A percentile compares a stretch with the other conserved stretches of the same genome.
Conservation (phyloP, 192 early-diverging fungal species). For the Chytriomyces sp. region DNA sequence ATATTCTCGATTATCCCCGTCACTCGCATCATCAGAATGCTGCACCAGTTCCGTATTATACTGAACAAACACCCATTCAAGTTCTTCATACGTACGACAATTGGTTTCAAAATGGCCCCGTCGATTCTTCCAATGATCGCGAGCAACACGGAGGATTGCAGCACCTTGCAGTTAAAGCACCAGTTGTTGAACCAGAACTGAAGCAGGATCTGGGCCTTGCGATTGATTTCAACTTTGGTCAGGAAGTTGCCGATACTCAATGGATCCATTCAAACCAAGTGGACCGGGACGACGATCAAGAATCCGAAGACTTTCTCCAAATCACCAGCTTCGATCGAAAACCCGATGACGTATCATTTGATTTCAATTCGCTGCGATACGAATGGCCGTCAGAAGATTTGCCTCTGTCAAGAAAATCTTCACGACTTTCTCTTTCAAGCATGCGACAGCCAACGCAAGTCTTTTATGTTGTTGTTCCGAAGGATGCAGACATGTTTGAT, state of each 20-base stretch:
- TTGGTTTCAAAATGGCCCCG: background rate
- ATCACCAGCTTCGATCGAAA: too few relatives aligned
- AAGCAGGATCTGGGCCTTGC: too few relatives aligned
- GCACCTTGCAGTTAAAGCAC: too few relatives aligned
- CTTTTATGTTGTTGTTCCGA: conserved; percentile 34
- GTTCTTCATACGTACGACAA: conserved; percentile 30
- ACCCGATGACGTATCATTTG: background rate
- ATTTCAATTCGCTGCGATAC: conserved; percentile 24
- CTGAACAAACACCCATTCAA: conserved; percentile 22
- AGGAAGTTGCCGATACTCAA: too few relatives aligned
- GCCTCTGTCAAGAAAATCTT: background rate
- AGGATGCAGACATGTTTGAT: conserved; percentile 32
- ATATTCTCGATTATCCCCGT: background rate
- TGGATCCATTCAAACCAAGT: too few relatives aligned
- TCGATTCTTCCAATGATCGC: too few relatives aligned
- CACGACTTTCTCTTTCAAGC: background rate
- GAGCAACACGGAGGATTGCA: too few relatives aligned
- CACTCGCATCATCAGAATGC: background rate
- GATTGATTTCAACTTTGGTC: too few relatives aligned
- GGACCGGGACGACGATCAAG: too few relatives aligned
- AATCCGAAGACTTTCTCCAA: too few relatives aligned
- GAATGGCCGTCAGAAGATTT: conserved; percentile 20
- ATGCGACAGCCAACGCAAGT: background rate
- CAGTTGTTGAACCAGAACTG: too few relatives aligned
- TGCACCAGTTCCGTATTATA: conserved; percentile 22